phyloP scores from a whole-genome alignment of 2,329 filamentous ascomycete species.

The Penicillium sp. region DNA sequence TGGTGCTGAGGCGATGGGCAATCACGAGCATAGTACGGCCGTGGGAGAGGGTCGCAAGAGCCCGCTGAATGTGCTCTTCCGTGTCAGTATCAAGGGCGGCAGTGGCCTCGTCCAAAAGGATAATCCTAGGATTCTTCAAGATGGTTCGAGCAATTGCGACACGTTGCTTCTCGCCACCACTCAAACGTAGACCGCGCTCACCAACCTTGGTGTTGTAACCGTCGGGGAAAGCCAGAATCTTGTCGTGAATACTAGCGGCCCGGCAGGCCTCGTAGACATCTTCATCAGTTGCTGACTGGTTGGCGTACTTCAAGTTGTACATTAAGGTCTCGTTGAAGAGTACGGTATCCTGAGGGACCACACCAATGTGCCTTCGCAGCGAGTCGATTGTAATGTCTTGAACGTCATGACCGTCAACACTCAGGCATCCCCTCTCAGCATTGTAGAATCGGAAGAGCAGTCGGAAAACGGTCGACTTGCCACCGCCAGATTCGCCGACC shows the following conservation, averaged over 20 bases:
- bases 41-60: slow-evolving; percentile 75
- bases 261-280: slow-evolving; percentile 80
- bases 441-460: slow-evolving; percentile 98
- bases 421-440: slow-evolving; percentile 73
- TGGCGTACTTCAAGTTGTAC: slow-evolving; percentile 93
- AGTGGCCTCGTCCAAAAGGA: slow-evolving; percentile 90
- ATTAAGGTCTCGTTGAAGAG: slow-evolving; percentile 93
- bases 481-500: slow-evolving; percentile 93
- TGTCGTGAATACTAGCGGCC: slow-evolving; percentile 89
- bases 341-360: slow-evolving; percentile 95
- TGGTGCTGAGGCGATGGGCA: slow-evolving; percentile 83
- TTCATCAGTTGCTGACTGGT: slow-evolving; percentile 75
- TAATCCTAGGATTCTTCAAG: slow-evolving; percentile 86
- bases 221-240: slow-evolving; percentile 85
- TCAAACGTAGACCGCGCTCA: slow-evolving; percentile 81
- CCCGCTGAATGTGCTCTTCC: slow-evolving; percentile 88
- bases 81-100: slow-evolving; percentile 90
- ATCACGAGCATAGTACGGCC: slow-evolving; percentile 94
- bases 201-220: slow-evolving; percentile 88
- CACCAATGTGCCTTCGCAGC: slow-evolving; percentile 86
- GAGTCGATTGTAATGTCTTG: slow-evolving; percentile 89
- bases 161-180: slow-evolving; percentile 89
- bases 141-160: slow-evolving; percentile 93
- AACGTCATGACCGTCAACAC: slow-evolving; percentile 81
- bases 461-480: slow-evolving; percentile 95